These are phyloP conservation scores for Taxawa tesnikishii DNA, from an alignment of 2,329 filamentous ascomycete genomes.

Conservation along the genomic window DNA sequence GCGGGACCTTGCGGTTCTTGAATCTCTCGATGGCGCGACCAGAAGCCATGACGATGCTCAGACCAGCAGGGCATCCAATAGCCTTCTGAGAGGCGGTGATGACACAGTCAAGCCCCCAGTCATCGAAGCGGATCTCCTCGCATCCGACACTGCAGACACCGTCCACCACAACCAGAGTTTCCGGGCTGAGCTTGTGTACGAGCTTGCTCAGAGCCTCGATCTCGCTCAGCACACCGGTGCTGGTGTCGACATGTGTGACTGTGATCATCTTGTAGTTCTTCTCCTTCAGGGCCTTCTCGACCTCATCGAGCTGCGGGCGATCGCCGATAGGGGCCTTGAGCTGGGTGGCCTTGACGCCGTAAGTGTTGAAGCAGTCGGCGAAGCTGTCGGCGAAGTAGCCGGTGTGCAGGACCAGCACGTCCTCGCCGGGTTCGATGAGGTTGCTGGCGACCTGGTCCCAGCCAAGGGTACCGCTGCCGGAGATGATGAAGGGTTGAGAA, in stretches of 20 bases:
- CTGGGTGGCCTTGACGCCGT: slow-evolving; percentile 82
- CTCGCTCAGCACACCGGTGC: slow-evolving; percentile 88
- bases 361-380: slow-evolving; percentile 80
- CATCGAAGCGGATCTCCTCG: slow-evolving; percentile 93
- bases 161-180: slow-evolving; percentile 85
- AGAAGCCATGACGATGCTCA: slow-evolving; percentile 91
- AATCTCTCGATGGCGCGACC: slow-evolving; percentile 73
- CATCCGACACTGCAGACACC: slow-evolving; percentile 94
- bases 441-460: slow-evolving; percentile 97
- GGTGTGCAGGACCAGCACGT: slow-evolving; percentile 85
- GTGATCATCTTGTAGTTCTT: slow-evolving; percentile 92
- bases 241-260: slow-evolving; percentile 94
- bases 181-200: slow-evolving; percentile 74
- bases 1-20: slow-evolving; percentile 67
- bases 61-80: slow-evolving; percentile 85
- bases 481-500: slow-evolving; percentile 85
- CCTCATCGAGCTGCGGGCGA: slow-evolving; percentile 71
- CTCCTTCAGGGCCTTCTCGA: slow-evolving; percentile 77
- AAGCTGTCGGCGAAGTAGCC: slow-evolving; percentile 97
- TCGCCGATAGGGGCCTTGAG: slow-evolving; percentile 81
- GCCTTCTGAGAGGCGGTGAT: slow-evolving; percentile 94
- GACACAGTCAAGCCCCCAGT: slow-evolving; percentile 85
- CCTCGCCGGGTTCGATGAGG: slow-evolving; percentile 75
- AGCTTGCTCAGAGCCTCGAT: slow-evolving; percentile 72
- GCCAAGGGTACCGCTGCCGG: slow-evolving; percentile 86